A percentile compares a stretch with the other conserved stretches of the same genome.
These are phyloP conservation scores for Podaxis mareebaensis DNA, from an alignment of 768 basidiomycete species.

Conservation along the genomic window DNA sequence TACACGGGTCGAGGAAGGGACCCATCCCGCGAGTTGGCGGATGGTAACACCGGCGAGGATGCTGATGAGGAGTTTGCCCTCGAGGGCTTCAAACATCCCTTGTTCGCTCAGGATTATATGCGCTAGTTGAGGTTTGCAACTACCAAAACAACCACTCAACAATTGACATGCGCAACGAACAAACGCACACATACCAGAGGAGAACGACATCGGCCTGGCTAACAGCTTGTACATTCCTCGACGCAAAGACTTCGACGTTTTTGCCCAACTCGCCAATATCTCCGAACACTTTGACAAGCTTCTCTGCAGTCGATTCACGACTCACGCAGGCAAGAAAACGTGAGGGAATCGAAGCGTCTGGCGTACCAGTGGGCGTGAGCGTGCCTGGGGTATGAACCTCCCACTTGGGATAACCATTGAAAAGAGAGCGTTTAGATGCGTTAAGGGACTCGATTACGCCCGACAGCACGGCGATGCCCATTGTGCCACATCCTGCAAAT, in stretches of 20 bases:
- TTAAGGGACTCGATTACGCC: slow-evolving; percentile 88
- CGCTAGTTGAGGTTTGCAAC: slow-evolving; percentile 94
- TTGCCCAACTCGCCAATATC: slow-evolving; percentile 59
- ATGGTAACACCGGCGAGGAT: slow-evolving; percentile 98
- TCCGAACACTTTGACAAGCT: slow-evolving; percentile 62
- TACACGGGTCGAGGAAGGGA: slow-evolving; percentile 74
- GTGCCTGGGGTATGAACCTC: slow-evolving; percentile 74
- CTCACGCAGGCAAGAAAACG: slow-evolving; percentile 88
- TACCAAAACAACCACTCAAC: slow-evolving; percentile 29
- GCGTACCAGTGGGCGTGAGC: slow-evolving; percentile 60
- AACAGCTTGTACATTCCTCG: slow-evolving; percentile 71
- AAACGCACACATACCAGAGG: slow-evolving; percentile 63
- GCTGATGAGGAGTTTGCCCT: slow-evolving; percentile 91
- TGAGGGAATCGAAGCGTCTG: slow-evolving; percentile 72
- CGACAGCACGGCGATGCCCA: slow-evolving; percentile 95
- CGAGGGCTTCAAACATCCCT: slow-evolving; percentile 82
- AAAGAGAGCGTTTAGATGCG: slow-evolving; percentile 22
- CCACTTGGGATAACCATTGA: slow-evolving; percentile 46
- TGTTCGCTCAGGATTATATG: slow-evolving; percentile 66
- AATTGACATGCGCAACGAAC: neutral
- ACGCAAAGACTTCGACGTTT: slow-evolving; percentile 69
- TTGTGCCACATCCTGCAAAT: slow-evolving; percentile 88
- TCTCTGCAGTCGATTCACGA: slow-evolving; percentile 70
- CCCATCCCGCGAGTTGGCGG: slow-evolving; percentile 73
- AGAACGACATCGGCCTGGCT: slow-evolving; percentile 80